A percentile compares a stretch with the other conserved stretches of the same genome.
phyloP scores from a whole-genome alignment of 1,284 basidiomycete species.

The Moesziomyces sp. region DNA sequence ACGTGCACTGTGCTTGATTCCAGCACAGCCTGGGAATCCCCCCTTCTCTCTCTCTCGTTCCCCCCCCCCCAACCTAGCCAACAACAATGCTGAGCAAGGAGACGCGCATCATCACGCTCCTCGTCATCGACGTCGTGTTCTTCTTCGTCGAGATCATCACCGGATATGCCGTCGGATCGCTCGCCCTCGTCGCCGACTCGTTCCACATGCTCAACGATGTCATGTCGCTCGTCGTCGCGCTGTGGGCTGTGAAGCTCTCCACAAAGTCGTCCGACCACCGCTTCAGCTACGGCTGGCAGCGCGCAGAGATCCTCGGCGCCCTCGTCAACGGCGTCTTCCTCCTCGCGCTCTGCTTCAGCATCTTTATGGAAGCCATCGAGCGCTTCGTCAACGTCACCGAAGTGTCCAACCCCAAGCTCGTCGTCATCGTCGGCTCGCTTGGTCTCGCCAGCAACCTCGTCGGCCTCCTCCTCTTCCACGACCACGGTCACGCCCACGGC shows the following conservation, averaged over 20 bases:
- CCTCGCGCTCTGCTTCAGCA: conserved; percentile 93
- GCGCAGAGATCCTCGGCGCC: conserved; percentile 87
- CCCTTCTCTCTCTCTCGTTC: neutral
- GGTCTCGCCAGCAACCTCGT: conserved; percentile 92
- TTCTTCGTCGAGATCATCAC: conserved; percentile 88
- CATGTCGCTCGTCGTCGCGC: conserved; percentile 90
- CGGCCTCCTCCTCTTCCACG: conserved; percentile 94
- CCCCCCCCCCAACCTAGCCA: neutral
- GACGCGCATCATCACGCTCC: conserved; percentile 73
- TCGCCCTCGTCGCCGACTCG: conserved; percentile 93
- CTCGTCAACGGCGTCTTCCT: conserved; percentile 97
- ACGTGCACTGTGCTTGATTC: too few relatives aligned
- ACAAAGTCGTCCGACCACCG: conserved; percentile 71
- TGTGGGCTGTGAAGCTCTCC: conserved; percentile 86
- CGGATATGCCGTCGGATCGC: conserved; percentile 91
- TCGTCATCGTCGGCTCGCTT: conserved; percentile 88
- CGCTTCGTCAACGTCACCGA: conserved; percentile 82
- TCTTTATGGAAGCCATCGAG: conserved; percentile 90
- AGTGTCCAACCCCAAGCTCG: conserved; percentile 83
- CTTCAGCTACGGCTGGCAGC: conserved; percentile 95
- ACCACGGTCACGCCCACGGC: conserved; percentile 61
- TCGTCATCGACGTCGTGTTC: conserved; percentile 87
- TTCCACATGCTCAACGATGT: conserved; percentile 92
- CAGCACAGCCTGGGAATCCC: neutral
- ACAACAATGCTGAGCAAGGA: conserved; percentile 50